Base-by-base conservation (phyloP, 2,329 filamentous ascomycete species). In the Hypoxylon rubiginosum region DNA sequence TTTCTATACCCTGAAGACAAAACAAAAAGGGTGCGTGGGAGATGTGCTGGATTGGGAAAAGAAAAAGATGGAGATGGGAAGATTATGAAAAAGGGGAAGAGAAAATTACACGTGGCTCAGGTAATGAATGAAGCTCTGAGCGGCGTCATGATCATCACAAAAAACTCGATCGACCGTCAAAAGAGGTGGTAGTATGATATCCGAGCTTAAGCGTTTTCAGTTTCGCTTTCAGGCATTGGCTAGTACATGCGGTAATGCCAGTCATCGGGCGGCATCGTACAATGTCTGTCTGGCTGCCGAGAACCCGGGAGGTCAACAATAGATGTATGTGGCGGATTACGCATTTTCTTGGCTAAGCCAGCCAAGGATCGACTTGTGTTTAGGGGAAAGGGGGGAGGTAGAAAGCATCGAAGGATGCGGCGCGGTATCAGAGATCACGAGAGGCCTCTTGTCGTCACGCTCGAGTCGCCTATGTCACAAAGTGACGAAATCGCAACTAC, bases 321-420 rank as follows among this genome's bases (percentile, higher is more conserved):
- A 32, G 4, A 17, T 49, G 54, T 63, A 63, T 54, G 49, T 54
- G 60, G 34, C 26, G 53, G 30, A 58, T 28, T 48, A 39, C 30
- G 41, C 28, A 28, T 19, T 19, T 28, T 45, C 46, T 34, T 51
- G 36, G 52, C 45, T 36, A 19, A 19, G 26, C 34, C 24, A 46
- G 52, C 15, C 21, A 24, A 19, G 43, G 39, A 26, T 53, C 39
- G 21, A 10, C 21, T 30, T 32, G 32, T 17, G 28, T 30, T 50
- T 49, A 54, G 41, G 32, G 61, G 54, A 43, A 43, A 54, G 5
- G 5, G 15, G 15, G 10, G 13, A 36, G 32, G 21, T 24, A 36
- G 32, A 26, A 19, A 26, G 32, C 10, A 26, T n/a, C 15, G 39
- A 48, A 58, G 39, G 41, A 26, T 39, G 13, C 15, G 34, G 34